Percentiles rank a stretch among this genome's conserved stretches.
Evolutionary conservation across 2,329 filamentous ascomycete genomes (phyloP).

Genomic region (Neoarthrinium moseri): DNA sequence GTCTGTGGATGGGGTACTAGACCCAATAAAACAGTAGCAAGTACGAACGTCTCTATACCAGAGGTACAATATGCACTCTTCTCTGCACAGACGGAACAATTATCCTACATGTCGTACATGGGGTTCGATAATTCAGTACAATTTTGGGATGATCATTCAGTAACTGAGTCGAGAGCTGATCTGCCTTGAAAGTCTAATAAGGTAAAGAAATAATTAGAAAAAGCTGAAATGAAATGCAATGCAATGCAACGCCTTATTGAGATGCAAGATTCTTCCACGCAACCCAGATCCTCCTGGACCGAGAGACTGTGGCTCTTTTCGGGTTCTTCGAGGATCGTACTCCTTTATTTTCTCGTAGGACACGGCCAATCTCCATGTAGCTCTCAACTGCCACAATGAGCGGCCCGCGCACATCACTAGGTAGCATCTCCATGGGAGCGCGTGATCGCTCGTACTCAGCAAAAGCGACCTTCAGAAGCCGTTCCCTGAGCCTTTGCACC

Average conservation of each 20-base stretch:
- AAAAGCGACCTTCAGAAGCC: slow-evolving; percentile 61
- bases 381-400: slow-evolving; percentile 71
- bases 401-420: slow-evolving; percentile 57
- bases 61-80: no score
- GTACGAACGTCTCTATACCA: no score
- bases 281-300: slow-evolving; percentile 27
- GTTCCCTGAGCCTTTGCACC: slow-evolving; percentile 49
- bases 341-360: slow-evolving; percentile 42
- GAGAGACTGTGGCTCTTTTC: slow-evolving; percentile 27
- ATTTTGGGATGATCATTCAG: no score
- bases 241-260: not conserved
- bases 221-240: no score
- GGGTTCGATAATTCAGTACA: no score
- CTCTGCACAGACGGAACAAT: no score
- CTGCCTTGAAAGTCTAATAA: no score
- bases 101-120: no score
- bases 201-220: no score
- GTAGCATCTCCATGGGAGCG: slow-evolving; percentile 59
- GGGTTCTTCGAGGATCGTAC: slow-evolving; percentile 18
- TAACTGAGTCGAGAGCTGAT: no score
- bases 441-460: slow-evolving; percentile 54
- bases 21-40: no score
- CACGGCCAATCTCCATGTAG: slow-evolving; percentile 73
- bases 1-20: no score
- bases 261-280: slow-evolving; percentile 27